A percentile compares a stretch with the other conserved stretches of the same genome.
Conservation (phyloP, 2,329 filamentous ascomycete genomes). For the Penicillium sp. region DNA sequence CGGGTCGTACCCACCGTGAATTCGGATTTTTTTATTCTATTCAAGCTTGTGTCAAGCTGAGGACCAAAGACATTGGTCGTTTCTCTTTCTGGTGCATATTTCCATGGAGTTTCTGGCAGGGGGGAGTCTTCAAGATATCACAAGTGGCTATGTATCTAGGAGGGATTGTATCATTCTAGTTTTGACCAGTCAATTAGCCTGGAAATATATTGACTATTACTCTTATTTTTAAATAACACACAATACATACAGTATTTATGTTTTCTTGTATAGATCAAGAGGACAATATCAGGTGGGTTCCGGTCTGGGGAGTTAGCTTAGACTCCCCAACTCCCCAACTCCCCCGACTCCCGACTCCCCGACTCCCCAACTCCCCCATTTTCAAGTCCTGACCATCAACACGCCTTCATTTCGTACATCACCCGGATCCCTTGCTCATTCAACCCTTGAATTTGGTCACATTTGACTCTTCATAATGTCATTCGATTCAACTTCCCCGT, state of each 20-base stretch:
- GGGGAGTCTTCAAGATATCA: slow-evolving; percentile 8
- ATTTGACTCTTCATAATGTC: slow-evolving; percentile 58
- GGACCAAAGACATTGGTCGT: not conserved
- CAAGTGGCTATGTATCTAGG: not conserved
- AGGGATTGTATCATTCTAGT: not conserved
- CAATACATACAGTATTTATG: not conserved
- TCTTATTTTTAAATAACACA: not conserved
- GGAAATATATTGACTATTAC: not conserved
- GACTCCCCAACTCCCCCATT: not conserved
- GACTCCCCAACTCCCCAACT: not conserved
- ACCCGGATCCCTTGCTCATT: not conserved
- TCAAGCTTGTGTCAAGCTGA: slow-evolving; percentile 4
- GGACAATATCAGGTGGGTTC: not conserved
- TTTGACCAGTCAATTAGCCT: not conserved
- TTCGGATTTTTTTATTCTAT: slow-evolving; percentile 14
- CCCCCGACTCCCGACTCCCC: slow-evolving; percentile 1
- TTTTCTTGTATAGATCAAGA: not conserved
- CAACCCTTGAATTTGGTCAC: not conserved
- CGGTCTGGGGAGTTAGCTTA: not conserved
- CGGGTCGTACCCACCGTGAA: slow-evolving; percentile 18
- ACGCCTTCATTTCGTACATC: not conserved
- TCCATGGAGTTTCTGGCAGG: slow-evolving; percentile 20
- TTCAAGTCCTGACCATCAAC: not conserved
- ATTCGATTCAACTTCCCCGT: slow-evolving; percentile 68
- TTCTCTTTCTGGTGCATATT: slow-evolving; percentile 14